phyloP scores from a whole-genome alignment of 2,329 filamentous ascomycete species.

The Proliferodiscus dingleyae region DNA sequence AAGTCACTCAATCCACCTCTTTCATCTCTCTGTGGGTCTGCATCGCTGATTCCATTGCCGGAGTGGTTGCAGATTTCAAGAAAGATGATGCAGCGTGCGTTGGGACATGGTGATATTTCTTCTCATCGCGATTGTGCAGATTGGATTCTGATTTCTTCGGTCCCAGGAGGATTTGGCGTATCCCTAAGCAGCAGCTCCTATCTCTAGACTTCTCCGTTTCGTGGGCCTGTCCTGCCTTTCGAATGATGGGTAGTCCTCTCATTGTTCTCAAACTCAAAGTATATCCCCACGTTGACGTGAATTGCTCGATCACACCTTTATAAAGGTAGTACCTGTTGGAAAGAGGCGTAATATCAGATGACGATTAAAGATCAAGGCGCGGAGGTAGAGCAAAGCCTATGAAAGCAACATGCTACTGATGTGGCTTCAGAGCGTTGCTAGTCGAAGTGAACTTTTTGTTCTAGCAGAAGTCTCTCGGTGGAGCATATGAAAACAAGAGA shows the following conservation, averaged over 20 bases:
- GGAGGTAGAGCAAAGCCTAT: no score
- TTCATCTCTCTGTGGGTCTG: neutral
- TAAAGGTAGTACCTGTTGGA: neutral
- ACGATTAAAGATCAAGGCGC: no score
- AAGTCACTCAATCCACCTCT: neutral
- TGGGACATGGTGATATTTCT: conserved; percentile 18
- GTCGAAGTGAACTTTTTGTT: no score
- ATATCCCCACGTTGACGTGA: no score
- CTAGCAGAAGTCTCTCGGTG: no score
- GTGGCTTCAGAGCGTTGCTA: no score
- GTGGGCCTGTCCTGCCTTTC: conserved; percentile 2
- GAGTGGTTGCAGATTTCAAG: conserved; percentile 17
- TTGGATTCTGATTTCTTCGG: conserved; percentile 5
- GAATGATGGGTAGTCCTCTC: conserved; percentile 8
- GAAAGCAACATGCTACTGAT: no score
- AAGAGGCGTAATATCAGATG: no score
- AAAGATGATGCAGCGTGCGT: conserved; percentile 19
- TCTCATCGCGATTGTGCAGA: conserved; percentile 9
- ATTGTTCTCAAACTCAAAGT: no score
- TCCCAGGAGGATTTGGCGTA: conserved; percentile 9
- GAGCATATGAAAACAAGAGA: no score
- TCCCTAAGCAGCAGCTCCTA: conserved; percentile 2
- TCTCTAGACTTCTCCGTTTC: neutral
- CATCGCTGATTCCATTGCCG: conserved; percentile 13
- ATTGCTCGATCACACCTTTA: neutral